A percentile compares a stretch with the other conserved stretches of the same genome.
These are phyloP conservation scores for Orbilia brochopaga DNA, from an alignment of 2,329 filamentous ascomycete species.

Conservation along the genomic window DNA sequence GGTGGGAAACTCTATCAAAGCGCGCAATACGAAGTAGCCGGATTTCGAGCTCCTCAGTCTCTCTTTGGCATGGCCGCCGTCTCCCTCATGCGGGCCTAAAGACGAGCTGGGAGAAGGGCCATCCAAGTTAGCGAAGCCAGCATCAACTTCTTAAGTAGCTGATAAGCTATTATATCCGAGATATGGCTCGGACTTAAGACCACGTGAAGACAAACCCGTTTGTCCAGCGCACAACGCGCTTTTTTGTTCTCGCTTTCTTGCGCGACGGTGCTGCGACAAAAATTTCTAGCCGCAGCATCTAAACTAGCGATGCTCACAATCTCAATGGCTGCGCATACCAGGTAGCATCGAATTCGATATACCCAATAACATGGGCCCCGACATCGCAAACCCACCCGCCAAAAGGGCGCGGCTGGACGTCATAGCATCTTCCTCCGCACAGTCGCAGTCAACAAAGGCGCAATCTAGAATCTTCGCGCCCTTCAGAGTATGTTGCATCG, in stretches of 20 bases:
- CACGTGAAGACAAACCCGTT: conserved; percentile 13
- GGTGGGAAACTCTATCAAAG: too few species aligned
- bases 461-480: conserved; percentile 88
- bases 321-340: neutral
- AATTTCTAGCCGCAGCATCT: conserved; percentile 26
- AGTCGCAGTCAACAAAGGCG: conserved; percentile 43
- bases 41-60: too few species aligned
- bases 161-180: neutral
- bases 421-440: conserved; percentile 10
- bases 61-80: too few species aligned
- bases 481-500: conserved; percentile 72
- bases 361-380: conserved; percentile 22
- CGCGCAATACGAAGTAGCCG: too few species aligned
- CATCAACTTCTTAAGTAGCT: too few species aligned
- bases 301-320: neutral
- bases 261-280: conserved; percentile 16
- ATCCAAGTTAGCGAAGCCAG: too few species aligned
- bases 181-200: neutral
- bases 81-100: too few species aligned
- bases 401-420: conserved; percentile 43
- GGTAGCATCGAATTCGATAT: neutral
- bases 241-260: conserved; percentile 1
- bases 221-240: neutral
- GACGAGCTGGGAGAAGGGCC: too few species aligned
- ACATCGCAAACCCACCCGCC: conserved; percentile 38